A percentile compares a stretch with the other conserved stretches of the same genome.
Evolutionary conservation across 2,329 filamentous ascomycete genomes (phyloP).

Genomic region (Aspergillus udagawae): DNA sequence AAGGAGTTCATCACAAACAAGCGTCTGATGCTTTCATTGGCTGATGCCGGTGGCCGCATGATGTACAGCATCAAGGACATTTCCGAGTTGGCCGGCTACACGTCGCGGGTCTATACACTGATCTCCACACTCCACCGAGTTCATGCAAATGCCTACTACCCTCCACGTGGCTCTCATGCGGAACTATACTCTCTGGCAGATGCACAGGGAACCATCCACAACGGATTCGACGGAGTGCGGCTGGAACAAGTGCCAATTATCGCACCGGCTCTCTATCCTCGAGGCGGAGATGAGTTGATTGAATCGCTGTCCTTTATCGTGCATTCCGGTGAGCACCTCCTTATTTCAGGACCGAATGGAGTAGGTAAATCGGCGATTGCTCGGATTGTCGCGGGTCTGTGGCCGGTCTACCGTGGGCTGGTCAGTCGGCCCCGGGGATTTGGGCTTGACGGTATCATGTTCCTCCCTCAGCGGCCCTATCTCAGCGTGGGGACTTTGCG

Average conservation of each 20-base stretch:
- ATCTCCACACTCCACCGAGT: slow-evolving; percentile 93
- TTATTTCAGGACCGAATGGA: slow-evolving; percentile 93
- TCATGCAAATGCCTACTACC: slow-evolving; percentile 82
- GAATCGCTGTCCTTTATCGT: slow-evolving; percentile 87
- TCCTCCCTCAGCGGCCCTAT: slow-evolving; percentile 90
- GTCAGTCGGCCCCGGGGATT: slow-evolving; percentile 78
- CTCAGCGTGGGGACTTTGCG: slow-evolving; percentile 86
- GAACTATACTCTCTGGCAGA: slow-evolving; percentile 89
- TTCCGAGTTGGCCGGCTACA: slow-evolving; percentile 91
- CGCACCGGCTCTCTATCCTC: slow-evolving; percentile 80
- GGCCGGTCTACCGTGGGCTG: slow-evolving; percentile 92
- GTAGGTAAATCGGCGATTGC: slow-evolving; percentile 88
- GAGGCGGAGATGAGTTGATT: slow-evolving; percentile 85
- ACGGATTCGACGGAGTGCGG: slow-evolving; percentile 89
- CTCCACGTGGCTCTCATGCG: slow-evolving; percentile 60
- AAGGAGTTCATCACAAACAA: slow-evolving; percentile 99
- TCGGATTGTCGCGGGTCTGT: slow-evolving; percentile 83
- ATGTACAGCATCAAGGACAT: slow-evolving; percentile 99
- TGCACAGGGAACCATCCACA: slow-evolving; percentile 88
- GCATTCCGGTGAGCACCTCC: slow-evolving; percentile 82
- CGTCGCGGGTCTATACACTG: slow-evolving; percentile 89
- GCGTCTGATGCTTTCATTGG: slow-evolving; percentile 92
- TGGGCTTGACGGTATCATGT: slow-evolving; percentile 94
- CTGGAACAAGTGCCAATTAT: slow-evolving; percentile 92
- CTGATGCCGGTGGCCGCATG: slow-evolving; percentile 94